Base-by-base conservation (phyloP, 1,284 basidiomycete genomes). In the Agroathelia rolfsii region DNA sequence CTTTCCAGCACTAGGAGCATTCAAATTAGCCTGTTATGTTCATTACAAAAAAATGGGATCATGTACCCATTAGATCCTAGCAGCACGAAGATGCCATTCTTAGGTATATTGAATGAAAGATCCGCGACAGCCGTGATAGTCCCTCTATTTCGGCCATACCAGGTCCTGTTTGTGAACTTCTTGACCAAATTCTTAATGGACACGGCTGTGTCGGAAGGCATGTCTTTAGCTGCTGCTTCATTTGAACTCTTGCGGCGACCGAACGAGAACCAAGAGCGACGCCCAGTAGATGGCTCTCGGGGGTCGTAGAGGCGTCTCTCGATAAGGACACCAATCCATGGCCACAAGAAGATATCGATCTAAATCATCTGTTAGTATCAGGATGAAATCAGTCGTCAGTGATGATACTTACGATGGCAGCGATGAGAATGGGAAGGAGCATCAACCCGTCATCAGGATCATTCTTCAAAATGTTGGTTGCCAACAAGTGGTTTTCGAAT, bases 341-440 rank as follows among this genome's bases (percentile, higher is more conserved):
- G 81, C 71, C 76, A 87, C 4, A 86, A 49, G 50, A 86, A 71
- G 19, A 83, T 62, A 44, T 72, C 62, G 34, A 85, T 63, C 78
- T 83, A 36, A 6, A 12, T 12, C 4, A 17, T 6, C 7, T 9
- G 28, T 13, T 13, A 13, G 13, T 9, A 4, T 35, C 18, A 23
- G 14, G 21, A n/a, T n/a, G n/a, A n/a, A n/a, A n/a, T n/a, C n/a
- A n/a, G n/a, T n/a, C n/a, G n/a, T n/a, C n/a, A n/a, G n/a, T n/a
- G n/a, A n/a, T n/a, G n/a, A n/a, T n/a, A 55, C 72, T 48, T 50
- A 82, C 79, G 16, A 79, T 55, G 3, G 70, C 76, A 11, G 70
- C 70, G 24, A 82, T 64, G 34, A 85, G 49, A 13, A 83, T 52
- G 0, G 72, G 72, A 2, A 81, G 49, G n/a, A 84, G 51, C 0